phyloP scores from a whole-genome alignment of 2,329 filamentous ascomycete genomes.

The Clarireedia hainanense region DNA sequence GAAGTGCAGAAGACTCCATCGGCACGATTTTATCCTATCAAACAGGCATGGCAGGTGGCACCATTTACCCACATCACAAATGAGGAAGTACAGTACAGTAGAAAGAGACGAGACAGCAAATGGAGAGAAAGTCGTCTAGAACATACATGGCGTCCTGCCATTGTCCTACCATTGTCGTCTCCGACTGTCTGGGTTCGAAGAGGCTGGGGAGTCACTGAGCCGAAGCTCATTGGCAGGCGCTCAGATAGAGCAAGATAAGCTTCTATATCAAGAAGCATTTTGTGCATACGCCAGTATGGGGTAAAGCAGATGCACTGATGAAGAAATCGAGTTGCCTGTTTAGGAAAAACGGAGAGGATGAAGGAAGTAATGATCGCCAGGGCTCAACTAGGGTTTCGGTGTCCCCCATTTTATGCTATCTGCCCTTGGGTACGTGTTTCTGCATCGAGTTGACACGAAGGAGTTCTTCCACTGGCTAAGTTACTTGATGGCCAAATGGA shows the following conservation, averaged over 20 bases:
- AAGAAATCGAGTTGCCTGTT: not conserved
- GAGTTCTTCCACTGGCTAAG: not conserved
- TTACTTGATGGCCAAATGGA: not conserved
- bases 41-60: not conserved
- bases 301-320: not conserved
- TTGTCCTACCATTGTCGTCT: no score
- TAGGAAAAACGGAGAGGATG: not conserved
- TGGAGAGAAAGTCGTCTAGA: not conserved
- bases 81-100: not conserved
- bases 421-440: not conserved
- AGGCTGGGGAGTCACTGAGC: no score
- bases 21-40: constrained; percentile 1
- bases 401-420: not conserved
- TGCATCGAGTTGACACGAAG: not conserved
- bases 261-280: not conserved
- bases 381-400: not conserved
- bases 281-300: not conserved
- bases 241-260: not conserved
- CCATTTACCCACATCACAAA: not conserved
- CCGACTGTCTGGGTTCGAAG: no score
- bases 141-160: not conserved
- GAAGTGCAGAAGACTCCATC: not conserved
- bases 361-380: constrained; percentile 6
- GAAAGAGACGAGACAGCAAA: not conserved
- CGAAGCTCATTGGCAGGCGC: not conserved